Conservation (phyloP, 257 asterid genomes). For the Cynanchum wilfordii region DNA sequence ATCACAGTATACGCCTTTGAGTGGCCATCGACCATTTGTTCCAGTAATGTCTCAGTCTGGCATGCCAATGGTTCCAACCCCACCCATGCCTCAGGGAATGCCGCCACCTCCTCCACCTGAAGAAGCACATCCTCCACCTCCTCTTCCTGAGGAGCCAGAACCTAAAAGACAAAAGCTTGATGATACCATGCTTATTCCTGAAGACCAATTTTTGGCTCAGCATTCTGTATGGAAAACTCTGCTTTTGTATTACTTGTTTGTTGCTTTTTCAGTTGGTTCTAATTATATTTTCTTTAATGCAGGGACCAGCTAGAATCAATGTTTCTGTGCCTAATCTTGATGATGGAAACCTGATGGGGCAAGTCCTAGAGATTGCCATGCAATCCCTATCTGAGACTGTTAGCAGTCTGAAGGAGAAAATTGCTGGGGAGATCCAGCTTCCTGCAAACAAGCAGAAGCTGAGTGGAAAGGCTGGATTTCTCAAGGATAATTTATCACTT, state of each 20-base stretch:
- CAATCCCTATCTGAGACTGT: conserved; percentile 78
- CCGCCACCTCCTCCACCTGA: conserved; percentile 87
- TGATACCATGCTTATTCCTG: conserved; percentile 75
- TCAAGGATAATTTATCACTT: conserved; percentile 89
- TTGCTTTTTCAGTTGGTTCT: not conserved
- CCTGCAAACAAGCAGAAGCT: conserved; percentile 94
- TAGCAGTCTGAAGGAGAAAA: conserved; percentile 86
- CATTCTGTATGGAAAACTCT: conserved; percentile 45
- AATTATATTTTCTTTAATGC: conserved; percentile 24
- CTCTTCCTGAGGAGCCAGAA: conserved; percentile 93
- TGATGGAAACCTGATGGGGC: conserved; percentile 89
- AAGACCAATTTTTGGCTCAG: conserved; percentile 76
- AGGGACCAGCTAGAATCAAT: conserved; percentile 74
- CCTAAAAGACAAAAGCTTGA: conserved; percentile 91
- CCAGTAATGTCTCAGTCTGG: conserved; percentile 61
- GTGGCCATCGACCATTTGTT: conserved; percentile 50
- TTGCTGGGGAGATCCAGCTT: conserved; percentile 87
- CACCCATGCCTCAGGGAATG: conserved; percentile 79
- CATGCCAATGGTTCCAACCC: conserved; percentile 64
- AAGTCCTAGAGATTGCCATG: conserved; percentile 67
- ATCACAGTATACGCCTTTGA: conserved; percentile 68
- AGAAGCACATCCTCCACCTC: conserved; percentile 78
- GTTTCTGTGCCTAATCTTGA: conserved; percentile 79
- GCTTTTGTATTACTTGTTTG: not conserved
- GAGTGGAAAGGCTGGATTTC: conserved; percentile 98